Conservation (phyloP, 2,329 filamentous ascomycete genomes). For the Chaetomium sp. region DNA sequence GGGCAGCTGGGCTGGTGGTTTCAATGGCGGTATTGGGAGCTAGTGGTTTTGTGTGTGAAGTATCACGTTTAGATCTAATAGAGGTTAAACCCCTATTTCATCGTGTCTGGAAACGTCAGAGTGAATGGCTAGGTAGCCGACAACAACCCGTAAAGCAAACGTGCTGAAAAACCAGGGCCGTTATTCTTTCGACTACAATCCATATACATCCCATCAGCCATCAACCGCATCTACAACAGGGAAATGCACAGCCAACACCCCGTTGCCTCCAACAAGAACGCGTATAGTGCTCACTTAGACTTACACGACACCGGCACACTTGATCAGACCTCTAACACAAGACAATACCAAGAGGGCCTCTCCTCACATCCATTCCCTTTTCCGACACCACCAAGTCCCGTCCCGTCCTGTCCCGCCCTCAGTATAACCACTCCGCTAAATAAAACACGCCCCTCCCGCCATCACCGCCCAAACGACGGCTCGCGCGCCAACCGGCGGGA, state of each 20-base stretch:
- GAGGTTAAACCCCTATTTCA: neutral
- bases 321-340: neutral
- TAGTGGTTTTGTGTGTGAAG: neutral
- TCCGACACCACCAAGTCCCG: neutral
- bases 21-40: neutral
- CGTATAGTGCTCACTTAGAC: neutral
- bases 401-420: neutral
- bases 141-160: neutral
- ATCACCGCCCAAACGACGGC: slow-evolving; percentile 5
- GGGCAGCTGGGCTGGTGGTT: neutral
- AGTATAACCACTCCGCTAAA: neutral
- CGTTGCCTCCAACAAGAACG: neutral
- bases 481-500: slow-evolving; percentile 10
- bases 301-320: neutral
- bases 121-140: neutral
- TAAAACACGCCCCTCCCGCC: neutral
- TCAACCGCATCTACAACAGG: neutral
- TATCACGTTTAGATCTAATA: neutral
- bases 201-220: neutral
- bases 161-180: neutral
- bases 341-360: neutral
- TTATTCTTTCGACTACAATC: neutral
- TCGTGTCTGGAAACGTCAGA: neutral
- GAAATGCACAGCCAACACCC: neutral
- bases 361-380: neutral